phyloP scores from a whole-genome alignment of 2,329 filamentous ascomycete species.

The Cryphonectria nitschkei region DNA sequence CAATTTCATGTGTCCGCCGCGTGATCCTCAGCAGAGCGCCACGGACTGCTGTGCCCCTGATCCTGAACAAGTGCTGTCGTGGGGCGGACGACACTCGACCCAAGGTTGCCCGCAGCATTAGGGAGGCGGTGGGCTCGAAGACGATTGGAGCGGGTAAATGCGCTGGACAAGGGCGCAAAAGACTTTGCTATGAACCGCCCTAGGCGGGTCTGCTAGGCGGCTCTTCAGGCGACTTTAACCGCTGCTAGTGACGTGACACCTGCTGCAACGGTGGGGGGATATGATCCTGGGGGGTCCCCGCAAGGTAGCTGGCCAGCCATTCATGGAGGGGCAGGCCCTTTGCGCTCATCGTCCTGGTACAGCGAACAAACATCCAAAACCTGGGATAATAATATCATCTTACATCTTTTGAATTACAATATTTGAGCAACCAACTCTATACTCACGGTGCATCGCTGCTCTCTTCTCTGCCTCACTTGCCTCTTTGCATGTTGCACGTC shows the following conservation, averaged over 20 bases:
- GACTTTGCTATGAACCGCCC: not conserved
- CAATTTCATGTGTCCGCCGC: not conserved
- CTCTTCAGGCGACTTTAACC: slow-evolving; percentile 31
- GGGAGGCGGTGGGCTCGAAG: not conserved
- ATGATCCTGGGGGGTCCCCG: not conserved
- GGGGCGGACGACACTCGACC: slow-evolving; percentile 18
- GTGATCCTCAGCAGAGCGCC: not conserved
- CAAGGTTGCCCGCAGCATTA: not conserved
- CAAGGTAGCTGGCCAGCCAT: not conserved
- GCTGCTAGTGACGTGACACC: slow-evolving; percentile 13
- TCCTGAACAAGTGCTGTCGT: not conserved
- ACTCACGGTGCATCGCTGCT: not conserved
- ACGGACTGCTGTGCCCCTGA: slow-evolving; percentile 18
- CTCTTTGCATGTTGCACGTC: not conserved
- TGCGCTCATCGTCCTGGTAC: not conserved
- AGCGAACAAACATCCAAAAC: not conserved
- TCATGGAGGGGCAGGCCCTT: not conserved
- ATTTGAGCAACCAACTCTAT: not conserved
- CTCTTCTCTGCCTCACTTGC: not conserved
- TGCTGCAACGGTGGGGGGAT: slow-evolving; percentile 4
- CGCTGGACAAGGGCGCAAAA: slow-evolving; percentile 34
- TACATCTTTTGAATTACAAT: not conserved
- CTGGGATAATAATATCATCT: not conserved
- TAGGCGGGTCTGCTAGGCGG: slow-evolving; percentile 19
- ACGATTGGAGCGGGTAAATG: slow-evolving; percentile 41